Base-by-base conservation (phyloP, 768 basidiomycete genomes). In the Amanita rubescens region DNA sequence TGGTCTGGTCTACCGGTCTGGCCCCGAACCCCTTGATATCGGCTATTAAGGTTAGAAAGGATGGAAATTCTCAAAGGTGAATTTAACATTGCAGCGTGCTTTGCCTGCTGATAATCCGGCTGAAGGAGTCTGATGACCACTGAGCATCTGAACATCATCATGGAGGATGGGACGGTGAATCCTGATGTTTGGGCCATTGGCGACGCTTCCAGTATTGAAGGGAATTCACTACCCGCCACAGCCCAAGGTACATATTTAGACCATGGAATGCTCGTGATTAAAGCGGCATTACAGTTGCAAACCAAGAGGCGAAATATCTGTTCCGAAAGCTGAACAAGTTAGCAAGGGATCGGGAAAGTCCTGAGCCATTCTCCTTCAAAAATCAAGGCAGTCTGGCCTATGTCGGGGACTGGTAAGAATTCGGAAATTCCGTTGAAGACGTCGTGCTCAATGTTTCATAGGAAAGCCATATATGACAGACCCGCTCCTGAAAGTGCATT, bases 1-100 rank as follows among this genome's bases (percentile, higher is more conserved):
- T 90, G 10, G 89, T 94, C 14, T 94, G 91, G 91, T 86, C 84
- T 56, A 94, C 92, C 2, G 92, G 91, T 1, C 72, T 94, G 2
- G 78, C 88, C 5, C 81, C 89, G 3, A 94, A 93, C 63, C 90
- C 92, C 6, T 70, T 94, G 24, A 77, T 93, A 49, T 67, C 76
- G 55, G 74, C 77, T 0, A 78, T 90, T 44, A 80, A 77, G 43
- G 71, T 85, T 2, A 71, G 75, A 62, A 90, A 89, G 61, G 73
- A 89, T 55, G 68, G 73, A 12, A 81, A 76, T 65, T 78, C 82
- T 0, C 70, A 75, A 27, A 78, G 79, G 80, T 81, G 57, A 27
- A 44, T 69, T 32, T 27, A 10, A 9, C 50, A 9, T 24, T 49
- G 32, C 5, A 42, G 14, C 38, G 44, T 32, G 9, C 32, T 22